These are phyloP conservation scores for Mortierella sp. DNA, from an alignment of 371 early-diverging fungal genomes.

Conservation along the genomic window DNA sequence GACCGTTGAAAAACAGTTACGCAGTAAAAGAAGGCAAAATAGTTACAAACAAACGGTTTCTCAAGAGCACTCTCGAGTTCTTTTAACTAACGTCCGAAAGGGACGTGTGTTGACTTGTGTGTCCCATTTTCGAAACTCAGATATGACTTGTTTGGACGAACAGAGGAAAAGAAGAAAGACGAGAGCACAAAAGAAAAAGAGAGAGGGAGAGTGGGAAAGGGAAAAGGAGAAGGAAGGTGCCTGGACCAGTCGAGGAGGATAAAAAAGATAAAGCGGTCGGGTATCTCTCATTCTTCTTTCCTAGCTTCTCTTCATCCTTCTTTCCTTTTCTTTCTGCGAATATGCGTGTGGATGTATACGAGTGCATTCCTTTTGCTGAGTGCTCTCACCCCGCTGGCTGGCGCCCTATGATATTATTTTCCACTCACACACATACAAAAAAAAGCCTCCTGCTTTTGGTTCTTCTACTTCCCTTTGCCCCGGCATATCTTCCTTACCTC, in stretches of 20 bases:
- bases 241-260: not conserved
- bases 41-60: too few species aligned
- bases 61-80: not conserved
- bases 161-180: not conserved
- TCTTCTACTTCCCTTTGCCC: not conserved
- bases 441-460: not conserved
- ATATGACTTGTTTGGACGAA: not conserved
- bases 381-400: slow-evolving; percentile 1
- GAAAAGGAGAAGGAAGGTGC: not conserved
- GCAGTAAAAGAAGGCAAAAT: too few species aligned
- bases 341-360: not conserved
- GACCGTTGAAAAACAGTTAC: not conserved
- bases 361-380: not conserved
- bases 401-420: not conserved
- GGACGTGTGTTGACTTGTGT: slow-evolving; percentile 4
- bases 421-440: not conserved
- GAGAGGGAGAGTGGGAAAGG: too few species aligned
- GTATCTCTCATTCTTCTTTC: not conserved
- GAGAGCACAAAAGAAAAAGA: not conserved
- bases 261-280: not conserved
- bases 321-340: not conserved
- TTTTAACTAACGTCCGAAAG: not conserved
- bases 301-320: too few species aligned
- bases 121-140: slow-evolving; percentile 4
- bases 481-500: not conserved